These are phyloP conservation scores for Rhizophagus clarus DNA, from an alignment of 192 early-diverging fungal species.

Conservation along the genomic window DNA sequence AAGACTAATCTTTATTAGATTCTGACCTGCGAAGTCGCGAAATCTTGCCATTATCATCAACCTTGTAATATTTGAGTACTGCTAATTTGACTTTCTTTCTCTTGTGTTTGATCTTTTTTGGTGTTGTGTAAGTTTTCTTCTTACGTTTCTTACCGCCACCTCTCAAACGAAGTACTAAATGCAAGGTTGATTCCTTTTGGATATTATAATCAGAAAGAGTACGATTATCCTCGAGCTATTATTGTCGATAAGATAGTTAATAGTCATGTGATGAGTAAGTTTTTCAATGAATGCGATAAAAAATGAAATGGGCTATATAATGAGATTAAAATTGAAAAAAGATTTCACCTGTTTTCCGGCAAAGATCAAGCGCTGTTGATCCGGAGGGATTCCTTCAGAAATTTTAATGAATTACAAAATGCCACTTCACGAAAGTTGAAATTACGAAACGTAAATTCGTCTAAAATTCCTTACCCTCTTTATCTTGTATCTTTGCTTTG, in stretches of 20 bases:
- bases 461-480: constrained; percentile 63
- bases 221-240: constrained; percentile 51
- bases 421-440: background rate
- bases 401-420: background rate
- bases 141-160: constrained; percentile 99
- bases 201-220: constrained; percentile 55
- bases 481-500: constrained; percentile 83
- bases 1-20: background rate
- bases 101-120: constrained; percentile 99
- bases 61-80: constrained; percentile 99
- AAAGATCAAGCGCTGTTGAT: constrained; percentile 35
- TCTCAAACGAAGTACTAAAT: constrained; percentile 69
- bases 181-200: constrained; percentile 71
- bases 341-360: constrained; percentile 15
- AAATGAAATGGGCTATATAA: constrained; percentile 31
- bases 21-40: constrained; percentile 79
- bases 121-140: constrained; percentile 99
- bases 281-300: too few relatives aligned
- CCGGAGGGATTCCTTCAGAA: constrained; percentile 48
- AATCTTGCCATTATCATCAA: constrained; percentile 95
- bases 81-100: constrained; percentile 99
- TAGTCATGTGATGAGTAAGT: constrained; percentile 30
- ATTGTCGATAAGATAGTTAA: constrained; percentile 33
- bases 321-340: constrained; percentile 50
- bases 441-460: background rate